Base-by-base conservation (phyloP, 1,284 basidiomycete species). In the Ceratobasidium theobromae region DNA sequence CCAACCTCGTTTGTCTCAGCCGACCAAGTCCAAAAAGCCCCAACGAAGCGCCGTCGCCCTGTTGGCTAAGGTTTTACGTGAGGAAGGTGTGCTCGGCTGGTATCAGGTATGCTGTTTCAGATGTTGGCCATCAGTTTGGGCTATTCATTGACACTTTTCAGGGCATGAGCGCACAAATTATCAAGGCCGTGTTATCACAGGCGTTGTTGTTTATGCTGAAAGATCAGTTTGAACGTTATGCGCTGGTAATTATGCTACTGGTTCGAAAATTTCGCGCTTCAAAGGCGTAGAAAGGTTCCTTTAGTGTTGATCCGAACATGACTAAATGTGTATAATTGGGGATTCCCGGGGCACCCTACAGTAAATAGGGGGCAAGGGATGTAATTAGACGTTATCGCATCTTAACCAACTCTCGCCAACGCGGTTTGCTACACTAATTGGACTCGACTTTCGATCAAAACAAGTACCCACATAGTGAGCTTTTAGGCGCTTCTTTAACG, bases 161-260 rank as follows among this genome's bases (percentile, higher is more conserved):
- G 91, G 93, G 93, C 4, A 94, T 95, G 92, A 82, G 88, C 74
- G 91, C 92, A 9, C 93, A 95, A 75, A 92, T 95, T 68, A 85
- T 85, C 67, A 95, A 95, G 76, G 93, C 93, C 0, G 91, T 95
- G 21, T 76, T 95, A 16, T 88, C 90, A 3, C 91, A 95, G 76
- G 92, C 87, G 1, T 75, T 91, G 68, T 76, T 91, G 58, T 91
- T 91, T 79, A 84, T 88, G 80, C 88, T 88, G 68, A 92, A 91
- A 75, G 89, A 92, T 72, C 87, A 90, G 73, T 91, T 92, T 71
- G 89, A 92, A 74, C 84, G 84, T 14, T 91, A 87, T 82, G 84
- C 88, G 1, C 76, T 91, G 35, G 76, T 79, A 30, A 82, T 91
- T 69, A 85, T 90, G 79, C 74, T 84, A 27, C 67, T 86, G 18